Base-by-base conservation (phyloP, 75 land plant genomes). In the Pinus tabuliformis region DNA sequence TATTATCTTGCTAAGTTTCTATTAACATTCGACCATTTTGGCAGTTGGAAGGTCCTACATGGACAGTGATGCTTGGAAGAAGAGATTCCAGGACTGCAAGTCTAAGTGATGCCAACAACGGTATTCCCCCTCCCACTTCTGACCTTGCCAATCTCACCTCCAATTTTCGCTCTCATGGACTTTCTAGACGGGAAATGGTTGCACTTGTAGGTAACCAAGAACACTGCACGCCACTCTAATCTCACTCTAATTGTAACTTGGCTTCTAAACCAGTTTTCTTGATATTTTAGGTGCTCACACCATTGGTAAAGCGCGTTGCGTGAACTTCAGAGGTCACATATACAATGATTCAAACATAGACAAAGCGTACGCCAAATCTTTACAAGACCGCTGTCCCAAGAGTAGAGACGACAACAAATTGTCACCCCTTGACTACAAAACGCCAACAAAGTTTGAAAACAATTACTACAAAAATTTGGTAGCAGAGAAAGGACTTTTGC, bases 401-500 rank as follows among this genome's bases (percentile, higher is more conserved):
- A 76, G 78, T 58, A 58, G 76, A 39, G 76, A 74, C 1, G 83
- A 83, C 73, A 68, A 63, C 77, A 80, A 76, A 52, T 52, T 86
- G 28, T 80, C 85, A 0, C 81, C 90, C 6, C 70, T 89, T 12
- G 94, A 91, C 26, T n/a, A 66, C 15, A 65, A 52, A 15, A 85
- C 88, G 33, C 88, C 89, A 1, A 59, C 49, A 2, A 7, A 28
- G 8, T 86, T 91, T 57, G 91, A 89, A 62, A 81, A 83, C 61
- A 42, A 33, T 28, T 91, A 89, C 78, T 89, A 74, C 82, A 78
- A 71, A 73, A 81, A 87, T 74, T 70, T 91, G 21, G 4, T 89
- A 12, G 58, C 45, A 14, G 20, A 45, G 15, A 83, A 68, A 59
- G 94, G 89, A 0, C 79, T 91, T 39, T 81, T 91, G 49, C 77